Evolutionary conservation across 306 rosid species (phyloP), one percentile per base, ranked within the genome.

Genomic region (Castanea mollissima): DNA sequence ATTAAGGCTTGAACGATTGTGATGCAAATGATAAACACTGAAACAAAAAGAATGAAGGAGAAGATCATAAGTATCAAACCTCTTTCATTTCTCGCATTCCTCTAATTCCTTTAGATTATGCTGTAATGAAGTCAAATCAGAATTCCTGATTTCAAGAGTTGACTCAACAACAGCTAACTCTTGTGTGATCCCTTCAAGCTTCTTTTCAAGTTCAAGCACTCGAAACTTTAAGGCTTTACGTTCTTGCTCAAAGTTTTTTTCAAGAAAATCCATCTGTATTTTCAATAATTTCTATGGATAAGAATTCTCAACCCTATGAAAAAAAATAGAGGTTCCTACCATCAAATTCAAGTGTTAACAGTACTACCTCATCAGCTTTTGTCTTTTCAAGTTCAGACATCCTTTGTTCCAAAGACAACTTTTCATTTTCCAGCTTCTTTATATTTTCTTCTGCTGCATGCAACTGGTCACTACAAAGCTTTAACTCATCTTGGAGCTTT

Each of bases 41-140:
- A 74, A 74, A 46, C 10, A 41, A 3, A 38, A 52, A 19, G 16
- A 12, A 35, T 71, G 13, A 18, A 59, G 54, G 1, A 16, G 3
- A 64, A 27, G 34, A 73, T 72, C 27, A 84, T 71, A 76, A 80
- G 70, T 29, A 15, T 15, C 70, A 68, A 82, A 88, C 99, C 96
- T 95, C 99, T 91, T 91, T 95, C 98, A 93, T 90, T 87, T 95
- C 99, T 86, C 98, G 88, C 82, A 95, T 71, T 95, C 99, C 65
- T 93, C 98, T 75, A 95, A 82, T 85, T 95, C 99, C 87, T 82
- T 88, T 35, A 91, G 82, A 74, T 86, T 90, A 85, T 80, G 90
- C 85, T 85, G 91, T 80, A 90, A 72, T 27, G 77, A 63, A 72
- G 81, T 86, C 86, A 95, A 79, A 82, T 91, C 99, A 67, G 90